Conservation (phyloP, 768 basidiomycete species). For the Suillus brevipes region DNA sequence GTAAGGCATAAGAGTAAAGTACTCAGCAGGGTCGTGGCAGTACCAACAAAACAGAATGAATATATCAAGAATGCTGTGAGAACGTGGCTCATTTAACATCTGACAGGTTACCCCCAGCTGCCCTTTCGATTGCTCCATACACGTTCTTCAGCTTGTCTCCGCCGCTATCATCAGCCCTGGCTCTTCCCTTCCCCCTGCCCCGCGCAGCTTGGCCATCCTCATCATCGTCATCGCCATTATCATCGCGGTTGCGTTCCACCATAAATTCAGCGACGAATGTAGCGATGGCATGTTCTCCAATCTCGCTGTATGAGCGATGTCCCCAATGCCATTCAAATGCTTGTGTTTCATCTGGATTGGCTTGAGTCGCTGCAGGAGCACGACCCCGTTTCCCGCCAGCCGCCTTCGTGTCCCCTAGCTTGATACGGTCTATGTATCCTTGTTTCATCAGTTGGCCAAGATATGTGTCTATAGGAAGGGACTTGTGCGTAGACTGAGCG, state of each 20-base stretch:
- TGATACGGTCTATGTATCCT: constrained; percentile 74
- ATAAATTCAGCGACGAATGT: constrained; percentile 82
- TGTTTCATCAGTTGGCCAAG: constrained; percentile 65
- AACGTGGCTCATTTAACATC: constrained; percentile 30
- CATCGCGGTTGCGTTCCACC: constrained; percentile 43
- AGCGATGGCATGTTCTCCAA: constrained; percentile 76
- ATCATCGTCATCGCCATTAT: constrained; percentile 32
- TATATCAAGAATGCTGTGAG: neutral
- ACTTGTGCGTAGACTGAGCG: constrained; percentile 48
- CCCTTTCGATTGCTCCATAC: constrained; percentile 58
- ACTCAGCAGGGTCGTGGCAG: neutral
- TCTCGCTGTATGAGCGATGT: constrained; percentile 72
- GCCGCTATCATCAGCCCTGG: constrained; percentile 21
- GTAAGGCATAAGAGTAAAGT: neutral
- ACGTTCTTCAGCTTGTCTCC: constrained; percentile 45
- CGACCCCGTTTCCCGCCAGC: constrained; percentile 56
- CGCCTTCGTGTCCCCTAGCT: constrained; percentile 48
- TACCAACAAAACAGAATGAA: neutral
- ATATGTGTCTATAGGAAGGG: constrained; percentile 62
- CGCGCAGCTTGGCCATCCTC: constrained; percentile 23
- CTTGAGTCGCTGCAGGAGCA: constrained; percentile 42
- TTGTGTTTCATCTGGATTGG: constrained; percentile 27
- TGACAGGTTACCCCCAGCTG: constrained; percentile 58
- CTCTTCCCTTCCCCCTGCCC: constrained; percentile 20
- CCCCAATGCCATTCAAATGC: constrained; percentile 87